phyloP scores from a whole-genome alignment of 768 basidiomycete genomes.

The Tephrocybe sp. region DNA sequence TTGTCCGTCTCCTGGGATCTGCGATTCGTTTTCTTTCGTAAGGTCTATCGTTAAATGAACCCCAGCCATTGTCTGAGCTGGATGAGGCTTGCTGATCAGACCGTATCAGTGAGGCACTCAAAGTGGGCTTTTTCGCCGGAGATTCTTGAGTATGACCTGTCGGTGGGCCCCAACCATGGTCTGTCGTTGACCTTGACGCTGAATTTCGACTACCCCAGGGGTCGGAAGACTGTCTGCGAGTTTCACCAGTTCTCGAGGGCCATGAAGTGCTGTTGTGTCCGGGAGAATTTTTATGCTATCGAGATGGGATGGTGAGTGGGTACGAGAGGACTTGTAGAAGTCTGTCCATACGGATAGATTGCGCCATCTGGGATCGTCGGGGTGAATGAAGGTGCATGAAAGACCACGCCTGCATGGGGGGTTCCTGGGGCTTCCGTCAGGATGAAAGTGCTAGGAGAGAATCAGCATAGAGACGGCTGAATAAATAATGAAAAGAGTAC shows the following conservation, averaged over 20 bases:
- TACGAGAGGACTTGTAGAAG: too few relatives aligned
- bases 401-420: constrained; percentile 15
- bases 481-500: too few relatives aligned
- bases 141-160: not conserved
- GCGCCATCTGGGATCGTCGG: constrained; percentile 21
- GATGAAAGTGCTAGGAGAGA: constrained; percentile 19
- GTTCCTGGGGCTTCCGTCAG: constrained; percentile 14
- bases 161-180: constrained; percentile 6
- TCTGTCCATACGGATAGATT: constrained; percentile 7
- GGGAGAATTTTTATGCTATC: not conserved
- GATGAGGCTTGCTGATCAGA: not conserved
- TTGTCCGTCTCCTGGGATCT: not conserved
- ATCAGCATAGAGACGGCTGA: too few relatives aligned
- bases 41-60: not conserved
- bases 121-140: constrained; percentile 3
- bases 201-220: constrained; percentile 1
- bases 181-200: not conserved
- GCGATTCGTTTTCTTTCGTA: not conserved
- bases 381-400: constrained; percentile 25
- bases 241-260: too few relatives aligned
- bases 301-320: too few relatives aligned
- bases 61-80: not conserved
- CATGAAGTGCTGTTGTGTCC: too few relatives aligned
- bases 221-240: not conserved
- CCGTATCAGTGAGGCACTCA: constrained; percentile 2